A percentile compares a stretch with the other conserved stretches of the same genome.
These are phyloP conservation scores for Ophiobolus disseminans DNA, from an alignment of 2,329 filamentous ascomycete genomes.

Conservation along the genomic window DNA sequence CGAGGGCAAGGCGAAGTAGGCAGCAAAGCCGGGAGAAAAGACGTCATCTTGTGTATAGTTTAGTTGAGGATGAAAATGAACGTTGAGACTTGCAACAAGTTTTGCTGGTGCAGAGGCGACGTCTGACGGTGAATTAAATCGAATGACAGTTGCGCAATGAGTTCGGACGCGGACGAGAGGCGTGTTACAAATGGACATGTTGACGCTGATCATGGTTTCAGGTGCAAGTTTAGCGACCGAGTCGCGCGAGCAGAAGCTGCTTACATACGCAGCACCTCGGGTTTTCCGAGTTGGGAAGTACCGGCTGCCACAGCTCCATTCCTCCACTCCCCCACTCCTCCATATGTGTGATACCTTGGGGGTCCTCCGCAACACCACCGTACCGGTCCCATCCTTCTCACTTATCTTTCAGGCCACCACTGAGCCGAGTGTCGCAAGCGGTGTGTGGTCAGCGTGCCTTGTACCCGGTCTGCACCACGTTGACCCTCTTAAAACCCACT, in stretches of 20 bases:
- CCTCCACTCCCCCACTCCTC: no score
- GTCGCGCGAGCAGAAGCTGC: background rate
- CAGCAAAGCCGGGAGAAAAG: constrained; percentile 11
- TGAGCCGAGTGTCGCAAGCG: no score
- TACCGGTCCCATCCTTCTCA: no score
- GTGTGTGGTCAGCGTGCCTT: no score
- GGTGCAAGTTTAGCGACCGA: background rate
- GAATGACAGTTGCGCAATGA: background rate
- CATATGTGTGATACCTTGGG: no score
- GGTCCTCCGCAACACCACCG: no score
- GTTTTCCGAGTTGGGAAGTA: background rate
- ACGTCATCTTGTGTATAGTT: constrained; percentile 20
- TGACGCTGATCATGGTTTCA: background rate
- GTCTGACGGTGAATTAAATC: background rate
- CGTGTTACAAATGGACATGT: background rate
- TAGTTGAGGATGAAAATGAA: background rate
- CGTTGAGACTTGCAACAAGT: background rate
- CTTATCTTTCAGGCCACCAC: no score
- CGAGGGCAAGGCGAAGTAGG: constrained; percentile 2
- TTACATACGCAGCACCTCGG: background rate
- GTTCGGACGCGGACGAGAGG: constrained; percentile 6
- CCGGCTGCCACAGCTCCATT: background rate
- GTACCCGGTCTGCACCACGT: no score
- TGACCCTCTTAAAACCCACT: no score
- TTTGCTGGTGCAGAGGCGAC: background rate